phyloP scores from a whole-genome alignment of 306 rosid genomes.

The Citrullus amarus region DNA sequence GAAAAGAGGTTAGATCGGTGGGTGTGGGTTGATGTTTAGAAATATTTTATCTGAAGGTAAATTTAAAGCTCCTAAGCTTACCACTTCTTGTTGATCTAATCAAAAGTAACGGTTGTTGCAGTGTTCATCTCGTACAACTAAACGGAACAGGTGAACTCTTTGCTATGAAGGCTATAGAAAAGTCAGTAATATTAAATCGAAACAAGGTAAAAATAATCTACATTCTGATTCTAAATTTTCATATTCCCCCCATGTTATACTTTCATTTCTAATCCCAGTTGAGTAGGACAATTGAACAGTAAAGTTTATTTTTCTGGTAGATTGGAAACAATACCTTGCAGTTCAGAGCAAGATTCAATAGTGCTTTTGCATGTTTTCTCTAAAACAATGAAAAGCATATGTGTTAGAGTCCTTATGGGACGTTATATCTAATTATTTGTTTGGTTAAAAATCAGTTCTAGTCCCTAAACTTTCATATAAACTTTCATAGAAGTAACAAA shows the following conservation, averaged over 20 bases:
- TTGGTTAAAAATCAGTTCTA: too few species aligned
- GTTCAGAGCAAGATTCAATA: not conserved
- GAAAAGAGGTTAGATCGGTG: not conserved
- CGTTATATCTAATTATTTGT: too few species aligned
- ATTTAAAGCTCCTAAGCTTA: not conserved
- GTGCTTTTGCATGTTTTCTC: not conserved
- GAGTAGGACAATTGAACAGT: not conserved
- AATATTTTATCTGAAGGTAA: not conserved
- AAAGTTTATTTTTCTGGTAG: not conserved
- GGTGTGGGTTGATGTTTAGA: not conserved
- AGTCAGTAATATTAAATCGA: conserved; percentile 70
- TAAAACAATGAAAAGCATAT: not conserved
- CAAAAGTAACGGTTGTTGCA: conserved; percentile 19
- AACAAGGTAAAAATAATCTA: conserved; percentile 50
- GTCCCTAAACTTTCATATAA: too few species aligned
- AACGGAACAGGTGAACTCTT: conserved; percentile 59
- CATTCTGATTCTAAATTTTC: not conserved
- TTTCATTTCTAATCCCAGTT: not conserved
- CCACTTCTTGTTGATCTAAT: not conserved
- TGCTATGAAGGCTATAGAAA: conserved; percentile 99
- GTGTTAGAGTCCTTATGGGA: not conserved
- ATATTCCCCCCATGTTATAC: not conserved
- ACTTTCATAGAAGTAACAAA: too few species aligned
- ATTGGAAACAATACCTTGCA: not conserved
- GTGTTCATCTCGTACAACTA: conserved; percentile 92